Evolutionary conservation across 2,329 filamentous ascomycete genomes (phyloP).

Genomic region (Blastomyces parvus): DNA sequence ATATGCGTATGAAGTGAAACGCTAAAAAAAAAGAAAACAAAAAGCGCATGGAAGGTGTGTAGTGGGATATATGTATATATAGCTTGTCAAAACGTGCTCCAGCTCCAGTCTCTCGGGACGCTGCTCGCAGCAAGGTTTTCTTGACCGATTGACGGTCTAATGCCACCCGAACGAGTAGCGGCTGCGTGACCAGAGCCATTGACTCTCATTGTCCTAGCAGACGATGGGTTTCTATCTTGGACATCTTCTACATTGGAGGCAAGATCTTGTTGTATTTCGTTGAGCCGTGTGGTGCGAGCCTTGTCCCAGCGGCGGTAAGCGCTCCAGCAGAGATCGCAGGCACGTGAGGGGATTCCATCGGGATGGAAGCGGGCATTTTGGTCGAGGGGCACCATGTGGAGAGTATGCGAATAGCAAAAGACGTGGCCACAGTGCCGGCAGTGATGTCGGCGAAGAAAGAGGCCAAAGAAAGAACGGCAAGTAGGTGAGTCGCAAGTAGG

Average conservation of each 20-base stretch:
- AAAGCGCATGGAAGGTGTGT: not conserved
- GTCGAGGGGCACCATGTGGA: constrained; percentile 50
- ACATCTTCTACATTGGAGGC: constrained; percentile 22
- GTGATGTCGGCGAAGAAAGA: constrained; percentile 56
- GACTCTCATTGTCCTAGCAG: constrained; percentile 13
- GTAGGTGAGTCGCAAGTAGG: constrained; percentile 48
- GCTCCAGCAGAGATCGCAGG: constrained; percentile 52
- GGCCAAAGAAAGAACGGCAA: constrained; percentile 50
- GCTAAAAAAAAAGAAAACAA: not conserved
- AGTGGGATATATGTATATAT: constrained; percentile 10
- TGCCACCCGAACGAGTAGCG: constrained; percentile 6
- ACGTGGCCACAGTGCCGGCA: constrained; percentile 58
- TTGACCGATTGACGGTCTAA: constrained; percentile 20
- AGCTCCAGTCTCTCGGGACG: constrained; percentile 51
- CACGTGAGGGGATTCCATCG: constrained; percentile 45
- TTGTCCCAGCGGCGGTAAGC: constrained; percentile 51
- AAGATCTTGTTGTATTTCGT: constrained; percentile 39
- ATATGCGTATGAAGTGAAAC: not conserved
- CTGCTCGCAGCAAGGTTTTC: constrained; percentile 44
- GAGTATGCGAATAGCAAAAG: constrained; percentile 53
- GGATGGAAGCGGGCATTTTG: constrained; percentile 56
- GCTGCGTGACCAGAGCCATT: constrained; percentile 16
- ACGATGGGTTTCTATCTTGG: constrained; percentile 12
- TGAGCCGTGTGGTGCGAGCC: constrained; percentile 39
- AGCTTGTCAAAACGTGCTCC: constrained; percentile 48